Percentiles rank a stretch among this genome's conserved stretches.
Conservation (phyloP, 352 stramenopile species). For the Lagenidium giganteum region DNA sequence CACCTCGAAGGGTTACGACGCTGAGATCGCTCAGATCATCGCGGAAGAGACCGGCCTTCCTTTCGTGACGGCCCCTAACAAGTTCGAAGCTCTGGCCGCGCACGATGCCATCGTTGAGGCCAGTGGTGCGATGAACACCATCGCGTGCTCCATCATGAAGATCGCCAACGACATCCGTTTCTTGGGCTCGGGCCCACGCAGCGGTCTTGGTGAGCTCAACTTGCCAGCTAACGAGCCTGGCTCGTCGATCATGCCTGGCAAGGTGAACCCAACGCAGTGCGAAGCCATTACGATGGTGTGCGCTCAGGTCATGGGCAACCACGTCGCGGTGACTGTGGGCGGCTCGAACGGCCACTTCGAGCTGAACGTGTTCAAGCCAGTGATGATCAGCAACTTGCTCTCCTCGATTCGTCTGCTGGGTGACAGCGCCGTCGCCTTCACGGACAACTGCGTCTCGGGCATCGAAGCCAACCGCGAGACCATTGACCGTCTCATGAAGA, state of each 20-base stretch:
- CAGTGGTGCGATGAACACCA: slow-evolving; percentile 67
- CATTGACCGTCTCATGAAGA: slow-evolving; percentile 92
- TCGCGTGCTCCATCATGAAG: slow-evolving; percentile 72
- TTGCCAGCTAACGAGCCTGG: slow-evolving; percentile 65
- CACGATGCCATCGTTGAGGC: slow-evolving; percentile 67
- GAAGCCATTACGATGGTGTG: slow-evolving; percentile 97
- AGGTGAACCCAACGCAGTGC: slow-evolving; percentile 89
- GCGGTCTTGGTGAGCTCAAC: slow-evolving; percentile 53
- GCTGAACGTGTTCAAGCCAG: slow-evolving; percentile 97
- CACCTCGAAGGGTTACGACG: slow-evolving; percentile 91
- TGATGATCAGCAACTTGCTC: slow-evolving; percentile 92
- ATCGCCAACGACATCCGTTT: slow-evolving; percentile 78
- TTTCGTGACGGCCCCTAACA: slow-evolving; percentile 96
- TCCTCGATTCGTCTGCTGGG: slow-evolving; percentile 83
- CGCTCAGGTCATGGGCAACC: slow-evolving; percentile 95
- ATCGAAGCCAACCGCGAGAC: slow-evolving; percentile 88
- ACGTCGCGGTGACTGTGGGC: slow-evolving; percentile 90
- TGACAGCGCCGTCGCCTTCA: slow-evolving; percentile 85
- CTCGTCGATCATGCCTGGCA: slow-evolving; percentile 73
- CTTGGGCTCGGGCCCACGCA: slow-evolving; percentile 53
- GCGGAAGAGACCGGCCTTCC: slow-evolving; percentile 90
- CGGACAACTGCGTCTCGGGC: slow-evolving; percentile 90
- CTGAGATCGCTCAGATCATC: slow-evolving; percentile 90
- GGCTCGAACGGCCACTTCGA: slow-evolving; percentile 96
- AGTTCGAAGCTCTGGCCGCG: slow-evolving; percentile 87